Base-by-base conservation (phyloP, 2,329 filamentous ascomycete genomes). In the Fusarium buxicola region DNA sequence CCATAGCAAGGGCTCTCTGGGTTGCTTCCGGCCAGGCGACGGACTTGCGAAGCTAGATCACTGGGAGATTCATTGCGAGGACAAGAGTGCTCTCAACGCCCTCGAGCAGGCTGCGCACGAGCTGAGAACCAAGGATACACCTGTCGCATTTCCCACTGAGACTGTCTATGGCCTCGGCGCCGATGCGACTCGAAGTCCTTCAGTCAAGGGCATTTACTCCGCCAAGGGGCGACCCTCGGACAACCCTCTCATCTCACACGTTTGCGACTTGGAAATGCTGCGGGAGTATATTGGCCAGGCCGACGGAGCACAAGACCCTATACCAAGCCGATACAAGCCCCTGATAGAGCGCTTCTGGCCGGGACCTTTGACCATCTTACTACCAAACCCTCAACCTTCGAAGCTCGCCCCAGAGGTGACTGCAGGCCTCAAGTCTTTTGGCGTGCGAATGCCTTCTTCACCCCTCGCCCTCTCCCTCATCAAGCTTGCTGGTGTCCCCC, bases 131-230 rank as follows among this genome's bases (percentile, higher is more conserved):
- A 88, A 84, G 47, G 84, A 92, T 72, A 84, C 84, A 4, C 95
- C 95, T 5, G 92, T 99, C 43, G 95, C 92, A 2, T 99, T 99
- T 74, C 95, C 95, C 1, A 99, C 95, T 0, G 95, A 99, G 78
- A 99, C 95, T 1, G 95, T 99, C 1, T 99, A 99, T 74, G 95
- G 95, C 0, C 84, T 99, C 8, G 95, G 93, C n/a, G 95, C 95
- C 12, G 95, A 98, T 78, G 95, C 95, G 10, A 98, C 94, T 24
- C 86, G 92, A 69, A 92, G 89, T 70, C 82, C 80, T 21, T 91
- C 94, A 2, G 94, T 98, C 7, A 88, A 85, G 72, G 94, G 93
- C n/a, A 99, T 99, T 66, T 99, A 95, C 76, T 83, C 86, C 18
- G 93, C 92, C 48, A 99, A 99, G 78, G 91, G 92, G 53, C 82